These are phyloP conservation scores for Cladorrhinum samala DNA, from an alignment of 495 filamentous ascomycete genomes.

Conservation along the genomic window DNA sequence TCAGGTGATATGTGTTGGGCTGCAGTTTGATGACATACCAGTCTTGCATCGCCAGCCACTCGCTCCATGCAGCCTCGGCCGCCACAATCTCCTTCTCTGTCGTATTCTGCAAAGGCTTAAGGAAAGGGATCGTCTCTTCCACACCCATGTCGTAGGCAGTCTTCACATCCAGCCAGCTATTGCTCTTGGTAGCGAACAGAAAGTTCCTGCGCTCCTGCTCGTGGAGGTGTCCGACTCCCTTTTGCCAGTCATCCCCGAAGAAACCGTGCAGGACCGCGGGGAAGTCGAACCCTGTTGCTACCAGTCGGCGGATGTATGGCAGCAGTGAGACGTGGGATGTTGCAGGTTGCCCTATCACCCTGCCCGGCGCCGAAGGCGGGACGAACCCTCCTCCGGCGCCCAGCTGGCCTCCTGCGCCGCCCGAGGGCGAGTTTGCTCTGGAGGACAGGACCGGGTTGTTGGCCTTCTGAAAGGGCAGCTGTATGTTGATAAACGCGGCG, in stretches of 20 bases:
- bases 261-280: conserved; percentile 83
- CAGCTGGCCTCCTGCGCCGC: conserved; percentile 9
- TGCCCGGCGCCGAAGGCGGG: background rate
- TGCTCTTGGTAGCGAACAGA: conserved; percentile 88
- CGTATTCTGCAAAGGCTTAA: conserved; percentile 69
- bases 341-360: background rate
- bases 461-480: conserved; percentile 59
- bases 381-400: conserved; percentile 2
- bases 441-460: conserved; percentile 30
- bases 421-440: conserved; percentile 23
- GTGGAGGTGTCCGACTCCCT: conserved; percentile 73
- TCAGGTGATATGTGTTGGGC: background rate
- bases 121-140: conserved; percentile 77
- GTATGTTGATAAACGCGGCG: conserved; percentile 85
- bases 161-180: conserved; percentile 82
- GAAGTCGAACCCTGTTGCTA: conserved; percentile 86
- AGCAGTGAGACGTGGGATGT: conserved; percentile 61
- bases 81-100: conserved; percentile 73
- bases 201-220: conserved; percentile 91
- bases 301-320: conserved; percentile 83
- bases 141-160: conserved; percentile 79
- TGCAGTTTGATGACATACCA: too few relatives aligned
- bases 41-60: conserved; percentile 90
- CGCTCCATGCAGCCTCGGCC: conserved; percentile 77
- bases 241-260: conserved; percentile 86